Evolutionary conservation across 768 basidiomycete species (phyloP), one percentile per base, ranked within the genome.

Genomic region (Panus rudis): DNA sequence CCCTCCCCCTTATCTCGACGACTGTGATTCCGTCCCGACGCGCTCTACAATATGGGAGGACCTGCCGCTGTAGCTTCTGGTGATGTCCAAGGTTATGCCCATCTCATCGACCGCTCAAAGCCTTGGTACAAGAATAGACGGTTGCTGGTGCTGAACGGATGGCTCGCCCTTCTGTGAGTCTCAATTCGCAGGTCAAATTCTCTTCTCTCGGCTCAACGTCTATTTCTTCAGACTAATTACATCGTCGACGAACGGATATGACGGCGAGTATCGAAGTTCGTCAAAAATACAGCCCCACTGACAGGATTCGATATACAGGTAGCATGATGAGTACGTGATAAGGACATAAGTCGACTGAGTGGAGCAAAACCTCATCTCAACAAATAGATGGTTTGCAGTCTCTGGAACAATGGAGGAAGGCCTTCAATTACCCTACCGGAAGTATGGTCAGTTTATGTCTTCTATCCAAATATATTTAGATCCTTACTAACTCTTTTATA

Each of bases 291-390:
- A 10, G 6, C 4, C 13, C 22, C 26, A 20, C 28, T 39, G 25
- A 26, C 30, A 27, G 19, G 27, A 10, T 21, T 33, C 6, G 13
- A 11, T 48, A 7, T 27, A 14, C 22, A 58, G 58, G 61, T 20
- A 67, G 63, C 43, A 65, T 68, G 63, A 68, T 67, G 65, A 69
- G 63, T 64, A 45, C n/a, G 56, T 49, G 2, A 11, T 41, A n/a
- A n/a, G n/a, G n/a, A n/a, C 12, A 10, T 22, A 1, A 7, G 2
- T 10, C n/a, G 16, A 21, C n/a, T 13, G 3, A 33, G 17, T n/a
- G 19, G 6, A 3, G 35, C 17, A 33, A 4, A 19, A 1, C 6
- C n/a, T 16, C 24, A 21, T 23, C n/a, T 24, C 19, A 6, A 16
- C 17, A 21, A n/a, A 27, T 30, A 65, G 64, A 68, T 35, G 63